Evolutionary conservation across 805 yeast genomes (phyloP), one percentile per base, ranked within the genome.

Genomic region (Kuraishia ogatae): DNA sequence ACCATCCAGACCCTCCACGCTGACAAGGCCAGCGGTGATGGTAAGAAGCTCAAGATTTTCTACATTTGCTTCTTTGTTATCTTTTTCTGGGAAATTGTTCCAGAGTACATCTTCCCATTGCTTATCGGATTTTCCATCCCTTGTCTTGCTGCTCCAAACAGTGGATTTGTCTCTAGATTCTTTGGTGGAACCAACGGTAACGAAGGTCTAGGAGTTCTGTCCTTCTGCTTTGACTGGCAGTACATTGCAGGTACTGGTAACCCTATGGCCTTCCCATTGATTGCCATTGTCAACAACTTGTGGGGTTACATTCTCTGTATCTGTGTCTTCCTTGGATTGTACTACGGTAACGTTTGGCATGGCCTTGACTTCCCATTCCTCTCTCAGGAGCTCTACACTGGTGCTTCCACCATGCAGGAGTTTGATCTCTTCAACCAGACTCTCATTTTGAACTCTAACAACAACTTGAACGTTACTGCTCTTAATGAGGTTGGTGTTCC

Each of bases 161-260:
- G 82, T 63, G 78, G 78, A 53, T 75, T 76, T n/a, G 76, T 85
- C 21, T 84, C 82, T 60, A 86, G 82, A 62, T 70, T 86, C 19
- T 85, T 85, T 60, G 93, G 93, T 52, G 72, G 79, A 6, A 58
- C 69, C 10, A 69, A 80, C 57, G 69, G 69, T 58, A 68, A 68
- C 58, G 71, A 68, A 17, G 92, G 92, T n/a, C 69, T 85, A 57
- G 90, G 89, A 21, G 63, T 83, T 64, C 66, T 83, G 59, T 91
- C 91, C 11, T 65, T 84, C 50, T 80, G 87, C 19, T 83, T 85
- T 62, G 89, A 85, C 67, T 85, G 89, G 89, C 78, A 79, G 61
- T 82, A 81, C 62, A 71, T 84, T 48, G 77, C 83, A 8, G 55
- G 71, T 69, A 43, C 60, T 66, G 48, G 35, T 59, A 84, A 84